These are phyloP conservation scores for Arachnopeziza araneosa DNA, from an alignment of 2,329 filamentous ascomycete species.

Conservation along the genomic window DNA sequence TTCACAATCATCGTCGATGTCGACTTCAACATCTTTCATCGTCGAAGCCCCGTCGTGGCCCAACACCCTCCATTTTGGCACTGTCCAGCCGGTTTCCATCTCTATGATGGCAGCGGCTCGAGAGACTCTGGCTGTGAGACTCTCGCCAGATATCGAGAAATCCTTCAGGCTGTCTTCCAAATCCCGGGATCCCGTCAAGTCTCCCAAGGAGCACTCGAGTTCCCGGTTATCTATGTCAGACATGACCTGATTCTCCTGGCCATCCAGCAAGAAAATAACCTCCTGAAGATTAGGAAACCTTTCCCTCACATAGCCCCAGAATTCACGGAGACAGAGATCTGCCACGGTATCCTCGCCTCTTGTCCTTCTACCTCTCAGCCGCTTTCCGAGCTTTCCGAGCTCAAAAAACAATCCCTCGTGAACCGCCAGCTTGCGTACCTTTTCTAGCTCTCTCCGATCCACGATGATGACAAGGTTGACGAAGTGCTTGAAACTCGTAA, in stretches of 20 bases:
- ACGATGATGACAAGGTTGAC: conserved; percentile 2
- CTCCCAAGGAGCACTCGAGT: neutral
- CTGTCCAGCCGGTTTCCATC: conserved; percentile 3
- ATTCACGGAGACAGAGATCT: conserved; percentile 6
- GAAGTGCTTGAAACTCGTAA: conserved; percentile 11
- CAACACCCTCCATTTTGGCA: conserved; percentile 12
- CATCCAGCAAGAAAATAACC: conserved; percentile 6
- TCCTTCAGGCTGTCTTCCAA: conserved; percentile 3
- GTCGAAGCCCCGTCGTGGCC: neutral
- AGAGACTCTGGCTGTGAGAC: neutral
- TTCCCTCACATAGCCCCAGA: conserved; percentile 15
- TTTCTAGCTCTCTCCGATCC: neutral
- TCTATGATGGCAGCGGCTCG: neutral
- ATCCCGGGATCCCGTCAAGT: neutral
- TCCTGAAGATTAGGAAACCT: conserved; percentile 11
- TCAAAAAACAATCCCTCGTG: conserved; percentile 12
- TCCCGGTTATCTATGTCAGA: neutral
- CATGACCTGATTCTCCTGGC: neutral
- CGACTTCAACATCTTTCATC: neutral
- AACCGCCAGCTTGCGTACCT: conserved; percentile 10
- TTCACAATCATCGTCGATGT: neutral
- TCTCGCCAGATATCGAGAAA: neutral
- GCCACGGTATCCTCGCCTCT: neutral
- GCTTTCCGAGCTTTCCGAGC: neutral
- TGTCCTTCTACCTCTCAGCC: neutral